Percentiles rank a stretch among this genome's conserved stretches.
These are phyloP conservation scores for Cercospora citrullina DNA, from an alignment of 2,329 filamentous ascomycete genomes.

Conservation along the genomic window DNA sequence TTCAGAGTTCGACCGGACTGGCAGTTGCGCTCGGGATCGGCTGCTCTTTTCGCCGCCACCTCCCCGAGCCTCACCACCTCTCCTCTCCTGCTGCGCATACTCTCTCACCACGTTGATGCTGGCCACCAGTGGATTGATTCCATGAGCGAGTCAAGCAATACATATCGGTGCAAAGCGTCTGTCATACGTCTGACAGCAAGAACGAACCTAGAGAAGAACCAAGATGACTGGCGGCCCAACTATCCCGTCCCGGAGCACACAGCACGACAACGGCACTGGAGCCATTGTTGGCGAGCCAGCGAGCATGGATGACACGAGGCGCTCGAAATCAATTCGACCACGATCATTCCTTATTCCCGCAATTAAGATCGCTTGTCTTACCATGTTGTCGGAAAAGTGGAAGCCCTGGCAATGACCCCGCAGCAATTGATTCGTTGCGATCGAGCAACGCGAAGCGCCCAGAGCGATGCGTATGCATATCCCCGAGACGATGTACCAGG, in stretches of 20 bases:
- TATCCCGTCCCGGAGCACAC: neutral
- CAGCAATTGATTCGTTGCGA: conserved; percentile 9
- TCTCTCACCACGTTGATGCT: neutral
- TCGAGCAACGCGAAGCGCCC: neutral
- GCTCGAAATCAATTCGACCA: neutral
- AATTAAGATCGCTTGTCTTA: conserved; percentile 10
- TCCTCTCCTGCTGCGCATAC: neutral
- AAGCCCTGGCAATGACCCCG: conserved; percentile 17
- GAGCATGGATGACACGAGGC: neutral
- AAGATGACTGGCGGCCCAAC: neutral
- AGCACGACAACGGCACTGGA: neutral
- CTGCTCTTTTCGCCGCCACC: neutral
- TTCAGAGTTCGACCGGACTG: conserved; percentile 9
- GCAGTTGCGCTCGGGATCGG: neutral
- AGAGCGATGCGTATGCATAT: neutral
- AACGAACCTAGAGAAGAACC: neutral
- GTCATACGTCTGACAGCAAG: neutral
- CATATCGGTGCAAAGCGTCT: neutral
- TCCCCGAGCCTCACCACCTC: neutral
- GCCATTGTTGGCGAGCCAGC: neutral
- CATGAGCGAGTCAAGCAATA: neutral
- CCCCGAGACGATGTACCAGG: conserved; percentile 4
- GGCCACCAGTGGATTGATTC: too few species aligned
- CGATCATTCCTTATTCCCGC: neutral
- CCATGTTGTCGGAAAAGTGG: conserved; percentile 22